phyloP scores from a whole-genome alignment of 176 grass and related monocot species.

The Ensete ventricosum region DNA sequence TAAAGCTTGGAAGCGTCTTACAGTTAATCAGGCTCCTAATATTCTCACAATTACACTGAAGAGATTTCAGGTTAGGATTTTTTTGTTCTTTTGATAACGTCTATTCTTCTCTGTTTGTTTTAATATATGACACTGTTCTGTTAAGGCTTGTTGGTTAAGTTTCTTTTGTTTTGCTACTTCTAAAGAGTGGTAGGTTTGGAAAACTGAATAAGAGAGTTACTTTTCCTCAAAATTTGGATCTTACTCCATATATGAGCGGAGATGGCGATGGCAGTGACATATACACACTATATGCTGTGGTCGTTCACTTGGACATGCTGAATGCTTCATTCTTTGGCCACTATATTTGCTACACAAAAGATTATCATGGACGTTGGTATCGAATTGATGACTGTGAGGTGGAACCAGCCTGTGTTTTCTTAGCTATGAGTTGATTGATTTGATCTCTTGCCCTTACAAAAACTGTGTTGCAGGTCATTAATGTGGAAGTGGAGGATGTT shows the following conservation, averaged over 20 bases:
- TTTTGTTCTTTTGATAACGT: not conserved
- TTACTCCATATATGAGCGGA: constrained; percentile 65
- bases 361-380: constrained; percentile 52
- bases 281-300: constrained; percentile 89
- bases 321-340: constrained; percentile 99
- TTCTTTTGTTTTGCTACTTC: constrained; percentile 11
- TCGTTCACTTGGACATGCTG: constrained; percentile 96
- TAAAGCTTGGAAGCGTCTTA: constrained; percentile 88
- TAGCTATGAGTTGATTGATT: not conserved
- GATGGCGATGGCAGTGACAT: constrained; percentile 54
- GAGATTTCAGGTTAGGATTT: constrained; percentile 79
- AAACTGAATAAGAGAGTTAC: constrained; percentile 96
- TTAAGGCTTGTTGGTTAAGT: no score
- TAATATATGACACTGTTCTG: no score
- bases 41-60: constrained; percentile 92
- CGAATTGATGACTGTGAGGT: constrained; percentile 96
- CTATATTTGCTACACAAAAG: constrained; percentile 94
- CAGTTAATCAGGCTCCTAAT: constrained; percentile 98
- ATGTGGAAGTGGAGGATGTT: constrained; percentile 71
- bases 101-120: not conserved
- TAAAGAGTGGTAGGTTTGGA: constrained; percentile 93
- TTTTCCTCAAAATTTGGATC: constrained; percentile 66
- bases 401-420: no score
- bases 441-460: constrained; percentile 9
- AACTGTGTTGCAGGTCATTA: constrained; percentile 43